Evolutionary conservation across 305 asterid genomes (phyloP).

Genomic region (Euphrasia arctica): DNA sequence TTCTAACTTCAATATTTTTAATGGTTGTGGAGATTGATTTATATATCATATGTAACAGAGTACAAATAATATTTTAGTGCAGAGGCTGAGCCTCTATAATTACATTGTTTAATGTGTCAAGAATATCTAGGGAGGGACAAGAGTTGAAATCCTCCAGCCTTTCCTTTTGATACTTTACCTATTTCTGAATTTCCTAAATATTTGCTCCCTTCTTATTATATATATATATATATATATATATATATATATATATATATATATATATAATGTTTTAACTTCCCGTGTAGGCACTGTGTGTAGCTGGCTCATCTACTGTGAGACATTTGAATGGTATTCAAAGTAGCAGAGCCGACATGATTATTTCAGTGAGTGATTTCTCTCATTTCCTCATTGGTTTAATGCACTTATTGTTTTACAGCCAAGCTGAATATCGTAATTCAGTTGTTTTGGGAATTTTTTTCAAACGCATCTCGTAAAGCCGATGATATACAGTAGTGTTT

Average conservation of each 20-base stretch:
- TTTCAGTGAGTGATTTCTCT: slow-evolving; percentile 65
- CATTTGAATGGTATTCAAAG: slow-evolving; percentile 84
- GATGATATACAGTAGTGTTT: slow-evolving; percentile 2
- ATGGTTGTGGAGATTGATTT: too few relatives aligned
- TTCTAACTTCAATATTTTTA: too few relatives aligned
- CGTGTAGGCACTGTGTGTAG: slow-evolving; percentile 76
- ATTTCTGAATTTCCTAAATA: slow-evolving; percentile 2
- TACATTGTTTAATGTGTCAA: too few relatives aligned
- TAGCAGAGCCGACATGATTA: slow-evolving; percentile 87
- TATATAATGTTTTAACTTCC: slow-evolving; percentile 16
- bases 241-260: too few relatives aligned
- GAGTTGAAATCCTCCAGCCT: not conserved
- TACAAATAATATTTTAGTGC: too few relatives aligned
- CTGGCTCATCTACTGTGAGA: slow-evolving; percentile 43
- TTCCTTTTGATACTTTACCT: slow-evolving; percentile 5
- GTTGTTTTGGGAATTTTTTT: slow-evolving; percentile 4
- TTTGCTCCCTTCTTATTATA: slow-evolving; percentile 3
- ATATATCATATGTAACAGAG: too few relatives aligned
- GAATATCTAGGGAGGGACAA: too few relatives aligned
- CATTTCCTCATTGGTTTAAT: slow-evolving; percentile 14
- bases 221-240: too few relatives aligned
- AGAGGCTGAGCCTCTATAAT: too few relatives aligned
- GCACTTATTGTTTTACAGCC: slow-evolving; percentile 20
- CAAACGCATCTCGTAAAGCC: slow-evolving; percentile 5
- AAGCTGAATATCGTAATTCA: slow-evolving; percentile 13